Conservation (phyloP, 805 yeast genomes). For the Yamadazyma sp. region DNA sequence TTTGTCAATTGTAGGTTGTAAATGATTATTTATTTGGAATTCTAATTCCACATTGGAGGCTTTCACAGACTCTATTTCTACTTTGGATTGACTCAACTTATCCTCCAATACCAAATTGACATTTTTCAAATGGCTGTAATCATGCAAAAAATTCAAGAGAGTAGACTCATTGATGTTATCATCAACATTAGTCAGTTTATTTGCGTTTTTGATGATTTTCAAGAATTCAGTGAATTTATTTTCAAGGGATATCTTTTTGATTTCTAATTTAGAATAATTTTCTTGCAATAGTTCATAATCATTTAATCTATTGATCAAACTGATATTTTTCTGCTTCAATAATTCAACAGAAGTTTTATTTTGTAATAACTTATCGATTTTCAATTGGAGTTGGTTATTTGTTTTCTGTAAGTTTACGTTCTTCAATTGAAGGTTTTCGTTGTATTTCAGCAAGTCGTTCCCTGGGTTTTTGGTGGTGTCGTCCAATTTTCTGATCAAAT, state of each 20-base stretch:
- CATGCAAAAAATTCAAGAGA: conserved; percentile 5
- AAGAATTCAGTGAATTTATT: conserved; percentile 47
- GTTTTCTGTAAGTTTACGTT: conserved; percentile 44
- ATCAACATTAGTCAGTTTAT: background rate
- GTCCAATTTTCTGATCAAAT: conserved; percentile 22
- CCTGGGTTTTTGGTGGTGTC: conserved; percentile 11
- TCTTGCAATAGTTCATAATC: conserved; percentile 41
- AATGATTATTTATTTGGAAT: conserved; percentile 13
- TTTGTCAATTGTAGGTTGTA: conserved; percentile 8
- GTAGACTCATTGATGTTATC: conserved; percentile 11
- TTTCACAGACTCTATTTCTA: conserved; percentile 17
- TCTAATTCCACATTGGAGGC: conserved; percentile 12
- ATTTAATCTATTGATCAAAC: conserved; percentile 37
- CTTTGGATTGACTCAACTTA: conserved; percentile 24
- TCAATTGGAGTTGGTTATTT: conserved; percentile 50
- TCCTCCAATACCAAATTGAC: conserved; percentile 34
- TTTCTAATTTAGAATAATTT: conserved; percentile 45
- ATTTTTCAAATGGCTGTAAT: conserved; percentile 22
- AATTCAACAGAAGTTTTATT: conserved; percentile 48
- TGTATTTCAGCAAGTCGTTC: conserved; percentile 11
- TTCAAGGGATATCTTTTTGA: conserved; percentile 47
- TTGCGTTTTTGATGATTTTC: conserved; percentile 21
- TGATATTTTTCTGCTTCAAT: conserved; percentile 51
- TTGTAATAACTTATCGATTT: conserved; percentile 48
- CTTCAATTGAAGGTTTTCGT: conserved; percentile 22